phyloP scores from a whole-genome alignment of 2,329 filamentous ascomycete genomes.

The Colletotrichum camelliae region DNA sequence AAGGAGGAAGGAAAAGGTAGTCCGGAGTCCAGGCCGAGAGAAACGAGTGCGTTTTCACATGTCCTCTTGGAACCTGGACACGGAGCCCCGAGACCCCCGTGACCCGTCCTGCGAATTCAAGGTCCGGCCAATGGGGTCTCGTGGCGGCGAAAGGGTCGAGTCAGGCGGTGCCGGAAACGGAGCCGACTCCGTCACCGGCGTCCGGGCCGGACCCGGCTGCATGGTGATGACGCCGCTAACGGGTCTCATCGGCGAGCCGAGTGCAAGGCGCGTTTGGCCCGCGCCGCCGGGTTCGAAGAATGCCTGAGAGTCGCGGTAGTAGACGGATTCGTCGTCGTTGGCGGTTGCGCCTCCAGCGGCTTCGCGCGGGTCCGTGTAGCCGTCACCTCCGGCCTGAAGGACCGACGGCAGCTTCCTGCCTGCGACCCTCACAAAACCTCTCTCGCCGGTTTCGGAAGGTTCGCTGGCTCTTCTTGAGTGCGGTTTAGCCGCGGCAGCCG shows the following conservation, averaged over 20 bases:
- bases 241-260: slow-evolving; percentile 64
- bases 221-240: slow-evolving; percentile 66
- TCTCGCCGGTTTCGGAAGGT: slow-evolving; percentile 49
- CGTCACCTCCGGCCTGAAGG: slow-evolving; percentile 66
- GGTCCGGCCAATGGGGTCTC: slow-evolving; percentile 44
- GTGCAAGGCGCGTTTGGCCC: slow-evolving; percentile 45
- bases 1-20: neutral
- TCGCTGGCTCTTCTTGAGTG: slow-evolving; percentile 38
- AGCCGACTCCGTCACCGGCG: slow-evolving; percentile 61
- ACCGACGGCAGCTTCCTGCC: slow-evolving; percentile 70
- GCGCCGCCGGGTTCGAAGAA: slow-evolving; percentile 40
- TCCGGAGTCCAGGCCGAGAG: neutral
- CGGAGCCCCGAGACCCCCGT: slow-evolving; percentile 35
- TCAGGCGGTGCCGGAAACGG: slow-evolving; percentile 46
- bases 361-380: slow-evolving; percentile 58
- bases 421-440: slow-evolving; percentile 69
- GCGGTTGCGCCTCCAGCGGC: slow-evolving; percentile 29
- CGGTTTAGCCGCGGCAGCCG: slow-evolving; percentile 25
- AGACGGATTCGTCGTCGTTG: slow-evolving; percentile 50
- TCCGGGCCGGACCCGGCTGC: slow-evolving; percentile 69
- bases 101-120: slow-evolving; percentile 37
- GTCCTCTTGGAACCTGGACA: slow-evolving; percentile 47
- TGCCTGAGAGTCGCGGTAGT: slow-evolving; percentile 58
- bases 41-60: slow-evolving; percentile 26
- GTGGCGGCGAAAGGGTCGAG: slow-evolving; percentile 21